Conservation (phyloP, 2,329 filamentous ascomycete genomes). For the Penicillium sp. region DNA sequence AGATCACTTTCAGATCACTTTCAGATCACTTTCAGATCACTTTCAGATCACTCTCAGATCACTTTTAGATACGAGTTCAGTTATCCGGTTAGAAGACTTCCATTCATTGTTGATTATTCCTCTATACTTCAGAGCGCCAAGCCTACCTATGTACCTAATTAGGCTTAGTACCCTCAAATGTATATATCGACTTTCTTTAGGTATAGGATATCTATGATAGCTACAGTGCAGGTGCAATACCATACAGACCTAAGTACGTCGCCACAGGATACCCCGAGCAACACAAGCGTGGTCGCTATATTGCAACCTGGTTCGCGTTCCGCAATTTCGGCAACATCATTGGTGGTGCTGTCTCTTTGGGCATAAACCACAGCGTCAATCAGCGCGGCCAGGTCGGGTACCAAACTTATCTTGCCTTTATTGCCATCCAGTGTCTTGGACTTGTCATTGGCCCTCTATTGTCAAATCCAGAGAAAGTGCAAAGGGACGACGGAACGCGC, state of each 20-base stretch:
- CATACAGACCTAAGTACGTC: slow-evolving; percentile 13
- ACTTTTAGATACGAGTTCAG: too few species aligned
- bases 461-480: slow-evolving; percentile 40
- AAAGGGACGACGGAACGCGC: slow-evolving; percentile 36
- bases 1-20: too few species aligned
- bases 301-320: slow-evolving; percentile 36
- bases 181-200: too few species aligned
- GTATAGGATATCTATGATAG: too few species aligned
- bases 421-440: slow-evolving; percentile 43
- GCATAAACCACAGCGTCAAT: slow-evolving; percentile 36
- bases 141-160: too few species aligned
- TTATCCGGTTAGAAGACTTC: too few species aligned
- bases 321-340: slow-evolving; percentile 40
- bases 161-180: too few species aligned
- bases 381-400: slow-evolving; percentile 21
- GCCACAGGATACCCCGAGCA: slow-evolving; percentile 34
- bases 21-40: too few species aligned
- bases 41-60: too few species aligned
- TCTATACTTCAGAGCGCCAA: too few species aligned
- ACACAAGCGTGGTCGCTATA: slow-evolving; percentile 18
- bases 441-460: slow-evolving; percentile 38
- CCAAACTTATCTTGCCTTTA: slow-evolving; percentile 41
- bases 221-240: neutral
- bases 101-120: too few species aligned
- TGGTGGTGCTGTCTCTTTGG: slow-evolving; percentile 45